A percentile compares a stretch with the other conserved stretches of the same genome.
Conservation (phyloP, 192 early-diverging fungal species). For the Anaeromyces robustus region DNA sequence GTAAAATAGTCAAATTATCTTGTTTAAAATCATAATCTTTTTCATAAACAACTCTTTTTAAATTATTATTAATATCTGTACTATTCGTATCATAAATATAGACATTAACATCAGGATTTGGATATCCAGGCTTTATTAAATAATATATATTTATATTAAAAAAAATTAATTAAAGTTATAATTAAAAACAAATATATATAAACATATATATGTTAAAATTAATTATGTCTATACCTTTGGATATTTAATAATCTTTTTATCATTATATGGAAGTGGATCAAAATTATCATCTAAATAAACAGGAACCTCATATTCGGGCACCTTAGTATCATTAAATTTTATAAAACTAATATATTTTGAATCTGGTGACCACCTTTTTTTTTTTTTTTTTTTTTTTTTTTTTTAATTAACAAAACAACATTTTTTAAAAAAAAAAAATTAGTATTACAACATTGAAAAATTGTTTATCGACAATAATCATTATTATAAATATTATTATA, state of each 20-base stretch:
- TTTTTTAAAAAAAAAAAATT: too few species aligned
- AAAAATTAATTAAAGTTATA: slow-evolving; percentile 5
- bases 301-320: slow-evolving; percentile 62
- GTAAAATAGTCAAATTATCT: slow-evolving; percentile 67
- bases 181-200: background rate
- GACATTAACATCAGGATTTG: slow-evolving; percentile 67
- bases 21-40: slow-evolving; percentile 26
- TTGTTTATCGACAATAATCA: too few species aligned
- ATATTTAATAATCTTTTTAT: slow-evolving; percentile 60
- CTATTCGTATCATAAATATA: slow-evolving; percentile 37
- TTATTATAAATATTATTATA: too few species aligned
- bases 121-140: slow-evolving; percentile 40
- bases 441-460: too few species aligned
- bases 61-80: slow-evolving; percentile 4
- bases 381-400: too few species aligned
- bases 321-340: slow-evolving; percentile 69
- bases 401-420: too few species aligned
- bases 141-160: too few species aligned
- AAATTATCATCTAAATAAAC: slow-evolving; percentile 46
- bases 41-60: slow-evolving; percentile 4
- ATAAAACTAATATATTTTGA: slow-evolving; percentile 61
- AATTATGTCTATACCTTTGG: slow-evolving; percentile 36
- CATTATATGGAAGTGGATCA: slow-evolving; percentile 44
- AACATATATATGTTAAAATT: background rate
- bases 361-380: slow-evolving; percentile 71